Evolutionary conservation across 192 early-diverging fungal species (phyloP).

Genomic region (Powellomyces hirtus): DNA sequence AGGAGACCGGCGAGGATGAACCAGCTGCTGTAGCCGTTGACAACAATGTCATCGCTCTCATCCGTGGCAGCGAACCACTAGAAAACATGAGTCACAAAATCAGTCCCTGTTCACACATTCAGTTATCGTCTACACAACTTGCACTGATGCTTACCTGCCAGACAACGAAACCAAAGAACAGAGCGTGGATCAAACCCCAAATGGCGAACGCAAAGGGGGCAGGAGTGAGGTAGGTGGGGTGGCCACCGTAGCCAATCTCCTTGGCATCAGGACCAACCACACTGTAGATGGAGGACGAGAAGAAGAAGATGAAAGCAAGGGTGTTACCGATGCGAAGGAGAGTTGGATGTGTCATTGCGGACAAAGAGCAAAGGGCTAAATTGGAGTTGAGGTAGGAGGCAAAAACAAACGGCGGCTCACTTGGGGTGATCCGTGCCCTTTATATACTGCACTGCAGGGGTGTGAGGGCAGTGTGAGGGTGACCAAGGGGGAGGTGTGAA

Average conservation of each 20-base stretch:
- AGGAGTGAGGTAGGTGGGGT: slow-evolving; percentile 64
- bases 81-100: no score
- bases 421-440: no score
- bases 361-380: no score
- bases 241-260: slow-evolving; percentile 30
- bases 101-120: no score
- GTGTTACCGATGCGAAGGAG: slow-evolving; percentile 49
- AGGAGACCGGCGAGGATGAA: slow-evolving; percentile 60
- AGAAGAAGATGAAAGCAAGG: slow-evolving; percentile 61
- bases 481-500: no score
- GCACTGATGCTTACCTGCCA: slow-evolving; percentile 54
- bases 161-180: slow-evolving; percentile 61
- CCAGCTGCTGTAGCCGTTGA: slow-evolving; percentile 59
- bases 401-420: no score
- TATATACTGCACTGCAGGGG: no score
- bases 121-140: no score
- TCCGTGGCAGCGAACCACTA: slow-evolving; percentile 13
- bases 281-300: slow-evolving; percentile 55
- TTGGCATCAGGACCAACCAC: slow-evolving; percentile 41
- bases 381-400: no score
- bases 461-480: no score
- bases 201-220: slow-evolving; percentile 58
- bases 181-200: slow-evolving; percentile 63
- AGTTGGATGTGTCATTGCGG: slow-evolving; percentile 19
- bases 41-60: slow-evolving; percentile 54